These are phyloP conservation scores for Tardiomyces digboiensis DNA, from an alignment of 1,139 yeast species.

Conservation along the genomic window DNA sequence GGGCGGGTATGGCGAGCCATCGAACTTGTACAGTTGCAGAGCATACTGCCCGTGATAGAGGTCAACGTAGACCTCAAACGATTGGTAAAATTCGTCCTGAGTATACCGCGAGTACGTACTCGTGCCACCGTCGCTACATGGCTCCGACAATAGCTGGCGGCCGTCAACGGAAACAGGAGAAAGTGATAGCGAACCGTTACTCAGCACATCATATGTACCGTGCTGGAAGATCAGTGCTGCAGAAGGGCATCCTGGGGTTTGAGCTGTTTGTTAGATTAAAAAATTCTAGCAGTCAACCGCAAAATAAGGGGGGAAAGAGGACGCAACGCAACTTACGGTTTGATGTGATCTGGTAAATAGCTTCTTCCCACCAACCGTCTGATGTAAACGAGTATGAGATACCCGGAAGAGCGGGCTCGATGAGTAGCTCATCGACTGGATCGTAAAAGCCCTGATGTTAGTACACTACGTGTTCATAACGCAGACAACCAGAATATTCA, in stretches of 20 bases:
- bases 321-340: constrained; percentile 37
- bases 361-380: constrained; percentile 89
- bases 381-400: constrained; percentile 84
- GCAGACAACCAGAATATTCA: neutral
- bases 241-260: constrained; percentile 69
- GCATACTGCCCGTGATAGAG: constrained; percentile 75
- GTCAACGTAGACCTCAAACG: constrained; percentile 53
- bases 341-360: constrained; percentile 66
- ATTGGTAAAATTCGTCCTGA: constrained; percentile 52
- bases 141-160: constrained; percentile 80
- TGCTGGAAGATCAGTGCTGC: constrained; percentile 86
- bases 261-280: too few relatives aligned
- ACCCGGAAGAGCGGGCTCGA: constrained; percentile 95
- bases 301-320: neutral
- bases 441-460: constrained; percentile 95
- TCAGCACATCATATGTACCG: constrained; percentile 57
- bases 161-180: constrained; percentile 85
- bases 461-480: constrained; percentile 3
- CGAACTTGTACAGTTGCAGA: constrained; percentile 67
- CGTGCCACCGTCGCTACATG: constrained; percentile 49
- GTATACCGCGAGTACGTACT: constrained; percentile 55
- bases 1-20: constrained; percentile 81
- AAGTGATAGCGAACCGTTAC: constrained; percentile 60
- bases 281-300: constrained; percentile 8
- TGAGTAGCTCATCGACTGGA: constrained; percentile 86